Evolutionary conservation across 345 rosid species (phyloP), one percentile per base, ranked within the genome.

Genomic region (Gossypium australe): DNA sequence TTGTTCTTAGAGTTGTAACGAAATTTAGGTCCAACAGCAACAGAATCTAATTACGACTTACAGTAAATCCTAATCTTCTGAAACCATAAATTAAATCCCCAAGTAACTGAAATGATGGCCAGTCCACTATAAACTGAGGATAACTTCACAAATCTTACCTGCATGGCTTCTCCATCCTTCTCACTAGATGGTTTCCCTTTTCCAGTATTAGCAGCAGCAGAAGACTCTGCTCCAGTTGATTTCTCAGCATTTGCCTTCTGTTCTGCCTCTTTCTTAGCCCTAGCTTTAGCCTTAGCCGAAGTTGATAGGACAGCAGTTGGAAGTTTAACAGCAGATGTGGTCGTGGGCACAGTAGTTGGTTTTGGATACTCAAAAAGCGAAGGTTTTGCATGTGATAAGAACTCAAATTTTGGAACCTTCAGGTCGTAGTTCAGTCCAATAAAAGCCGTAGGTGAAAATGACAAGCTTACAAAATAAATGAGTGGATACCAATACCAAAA

Each of bases 401-500:
- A 93, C 76, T 93, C 98, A 25, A 60, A 60, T 25, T 25, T 60
- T 60, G 64, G 64, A 25, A 60, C 99, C 80, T 91, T 93, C 72
- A 96, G 81, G 83, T 96, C 97, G 57, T 94, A 89, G 86, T 92
- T 93, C 67, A 96, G 86, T 29, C 99, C 98, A 53, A 96, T 89
- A 74, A 96, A 86, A 27, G 99, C 99, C 2, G 99, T 93, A 70
- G 99, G 98, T 41, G 99, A 96, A 87, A 94, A 96, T 1, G 98
- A 79, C 83, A 96, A 78, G 84, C 97, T 93, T 34, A 93, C 81
- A 83, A 96, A 94, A 77, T 93, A 96, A 73, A 93, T 93, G 18
- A 96, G 95, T 58, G 99, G 99, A 84, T 96, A 89, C 99, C 99
- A 96, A 51, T 96, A 96, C 99, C 99, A 96, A 79, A 90, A 96